Percentiles rank a stretch among this genome's conserved stretches.
phyloP scores from a whole-genome alignment of 768 basidiomycete genomes.

The Pisolithus albus region DNA sequence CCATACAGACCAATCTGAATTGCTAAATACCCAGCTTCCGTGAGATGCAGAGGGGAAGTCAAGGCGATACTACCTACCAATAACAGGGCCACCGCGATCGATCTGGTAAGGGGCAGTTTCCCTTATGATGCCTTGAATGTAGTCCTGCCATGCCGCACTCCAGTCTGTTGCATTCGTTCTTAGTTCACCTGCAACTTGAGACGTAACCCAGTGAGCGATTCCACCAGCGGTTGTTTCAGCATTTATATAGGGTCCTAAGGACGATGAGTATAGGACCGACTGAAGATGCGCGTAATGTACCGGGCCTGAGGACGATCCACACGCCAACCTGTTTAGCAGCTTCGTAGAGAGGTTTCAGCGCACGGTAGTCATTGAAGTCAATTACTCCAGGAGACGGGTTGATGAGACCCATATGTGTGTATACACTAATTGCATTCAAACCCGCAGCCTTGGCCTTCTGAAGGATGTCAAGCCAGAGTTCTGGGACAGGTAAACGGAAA shows the following conservation, averaged over 20 bases:
- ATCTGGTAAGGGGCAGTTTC: conserved; percentile 62
- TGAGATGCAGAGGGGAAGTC: conserved; percentile 2
- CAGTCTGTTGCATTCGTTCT: conserved; percentile 70
- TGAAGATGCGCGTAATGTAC: conserved; percentile 28
- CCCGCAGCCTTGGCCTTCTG: conserved; percentile 79
- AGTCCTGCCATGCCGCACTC: conserved; percentile 62
- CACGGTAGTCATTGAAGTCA: conserved; percentile 67
- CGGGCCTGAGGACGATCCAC: conserved; percentile 76
- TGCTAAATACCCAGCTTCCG: conserved; percentile 26
- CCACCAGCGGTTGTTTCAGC: conserved; percentile 80
- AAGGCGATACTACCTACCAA: conserved; percentile 38
- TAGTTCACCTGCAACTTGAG: conserved; percentile 54
- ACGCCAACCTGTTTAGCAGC: conserved; percentile 68
- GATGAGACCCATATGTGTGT: conserved; percentile 72
- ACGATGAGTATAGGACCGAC: conserved; percentile 1
- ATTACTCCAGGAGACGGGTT: conserved; percentile 70
- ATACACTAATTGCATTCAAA: conserved; percentile 71
- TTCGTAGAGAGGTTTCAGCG: conserved; percentile 63
- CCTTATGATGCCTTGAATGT: conserved; percentile 59
- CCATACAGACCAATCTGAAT: conserved; percentile 45
- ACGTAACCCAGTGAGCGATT: conserved; percentile 62
- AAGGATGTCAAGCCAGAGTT: conserved; percentile 75
- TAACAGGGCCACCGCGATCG: conserved; percentile 65
- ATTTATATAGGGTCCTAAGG: conserved; percentile 49
- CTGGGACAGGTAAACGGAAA: conserved; percentile 73